A percentile compares a stretch with the other conserved stretches of the same genome.
Conservation (phyloP, 2,329 filamentous ascomycete species). For the Trichoderma atrobrunneum region DNA sequence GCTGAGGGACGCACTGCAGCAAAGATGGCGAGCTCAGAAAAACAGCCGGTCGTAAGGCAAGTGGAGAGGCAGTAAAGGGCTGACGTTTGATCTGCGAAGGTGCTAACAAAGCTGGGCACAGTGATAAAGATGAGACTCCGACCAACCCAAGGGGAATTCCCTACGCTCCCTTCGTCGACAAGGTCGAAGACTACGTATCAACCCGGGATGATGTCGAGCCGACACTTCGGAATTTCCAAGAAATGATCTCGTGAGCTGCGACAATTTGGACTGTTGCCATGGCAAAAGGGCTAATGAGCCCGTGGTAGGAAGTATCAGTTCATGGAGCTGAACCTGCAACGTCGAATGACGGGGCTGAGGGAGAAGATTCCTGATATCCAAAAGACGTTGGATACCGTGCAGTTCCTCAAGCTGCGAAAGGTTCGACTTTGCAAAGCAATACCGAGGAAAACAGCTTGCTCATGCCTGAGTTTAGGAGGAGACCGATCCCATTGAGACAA, state of each 20-base stretch:
- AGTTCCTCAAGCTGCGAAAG: slow-evolving; percentile 75
- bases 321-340: slow-evolving; percentile 93
- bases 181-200: slow-evolving; percentile 82
- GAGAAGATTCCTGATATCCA: slow-evolving; percentile 98
- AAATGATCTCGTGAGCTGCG: slow-evolving; percentile 79
- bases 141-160: slow-evolving; percentile 84
- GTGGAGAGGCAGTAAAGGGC: not conserved
- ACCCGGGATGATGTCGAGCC: slow-evolving; percentile 75
- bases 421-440: slow-evolving; percentile 39
- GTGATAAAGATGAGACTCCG: slow-evolving; percentile 47
- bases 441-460: slow-evolving; percentile 15
- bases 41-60: slow-evolving; percentile 37
- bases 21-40: slow-evolving; percentile 43
- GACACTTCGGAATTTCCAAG: slow-evolving; percentile 79
- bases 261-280: not conserved
- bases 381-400: slow-evolving; percentile 90
- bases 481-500: slow-evolving; percentile 76
- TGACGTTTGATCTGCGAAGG: not conserved
- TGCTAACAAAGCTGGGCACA: slow-evolving; percentile 19
- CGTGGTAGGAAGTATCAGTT: slow-evolving; percentile 90
- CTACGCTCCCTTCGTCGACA: slow-evolving; percentile 80
- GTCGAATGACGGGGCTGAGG: slow-evolving; percentile 74
- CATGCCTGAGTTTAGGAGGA: slow-evolving; percentile 39
- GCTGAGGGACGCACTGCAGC: slow-evolving; percentile 23
- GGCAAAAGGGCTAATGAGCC: slow-evolving; percentile 20